Base-by-base conservation (phyloP, 768 basidiomycete species). In the Udeniomyces megalosporus region DNA sequence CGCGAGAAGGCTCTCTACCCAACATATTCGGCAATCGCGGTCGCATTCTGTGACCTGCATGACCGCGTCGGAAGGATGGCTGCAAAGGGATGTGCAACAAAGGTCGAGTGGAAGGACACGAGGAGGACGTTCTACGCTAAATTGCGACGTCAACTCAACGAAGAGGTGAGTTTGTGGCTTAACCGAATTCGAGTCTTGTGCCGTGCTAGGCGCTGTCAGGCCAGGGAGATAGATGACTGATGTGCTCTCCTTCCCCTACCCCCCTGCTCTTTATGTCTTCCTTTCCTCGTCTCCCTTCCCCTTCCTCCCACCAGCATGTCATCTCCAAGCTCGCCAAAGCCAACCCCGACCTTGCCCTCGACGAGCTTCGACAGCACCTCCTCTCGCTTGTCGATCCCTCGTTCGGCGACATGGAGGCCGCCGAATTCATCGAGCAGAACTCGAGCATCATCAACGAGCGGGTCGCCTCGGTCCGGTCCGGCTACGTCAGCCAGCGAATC, bases 1-100 rank as follows among this genome's bases (percentile, higher is more conserved):
- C 80, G 95, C 45, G 93, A 96, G 75, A 80, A 80, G 26, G 75
- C 84, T 68, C 75, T 97, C 65, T 81, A 84, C 68, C 91, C 93
- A 2, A 85, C 87, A 2, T 99, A 95, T 76, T 88, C 88, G 74
- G 90, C 92, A 68, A 82, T 97, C 52, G 91, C 92, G 28, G 74
- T 96, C 64, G 78, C 92, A 32, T 97, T 96, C 70, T 92, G 91
- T 34, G 95, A 99, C 74, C 83, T 95, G 66, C 95, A 93, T 70
- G 91, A 95, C 74, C 88, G 92, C 52, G 80, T 82, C 49, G 63
- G 63, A n/a, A 38, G 92, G 51, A 93, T 95, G 91, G 88, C 95
- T 75, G 92, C 92, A 29, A 96, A 96, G 76, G 90, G 88, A 20
- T 92, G 92, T 67, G 92, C 92, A 8, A 29, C 84, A 65, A 79